Base-by-base conservation (phyloP, 495 filamentous ascomycete species). In the Talaromyces adpressus region DNA sequence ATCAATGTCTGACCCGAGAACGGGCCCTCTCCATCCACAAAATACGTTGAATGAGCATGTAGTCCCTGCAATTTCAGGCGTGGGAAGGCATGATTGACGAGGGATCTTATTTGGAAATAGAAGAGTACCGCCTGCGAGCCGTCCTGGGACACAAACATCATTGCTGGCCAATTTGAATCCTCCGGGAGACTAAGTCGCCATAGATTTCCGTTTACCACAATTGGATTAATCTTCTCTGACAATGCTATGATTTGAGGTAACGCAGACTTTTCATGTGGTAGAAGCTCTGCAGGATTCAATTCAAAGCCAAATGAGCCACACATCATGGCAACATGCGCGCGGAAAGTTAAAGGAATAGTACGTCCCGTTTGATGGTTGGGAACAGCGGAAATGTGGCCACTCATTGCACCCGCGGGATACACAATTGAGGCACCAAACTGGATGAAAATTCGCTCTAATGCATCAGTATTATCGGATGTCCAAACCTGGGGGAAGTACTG, bases 401-500 rank as follows among this genome's bases (percentile, higher is more conserved):
- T 81, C 81, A 85, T 85, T 0, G 82, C 74, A 14, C 77, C 80
- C 0, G 82, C 75, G 0, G 83, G 83, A 68, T 84, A 85, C 0
- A 73, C 81, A 14, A 82, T 72, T 0, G 81, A 83, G 1, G 79
- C 82, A 7, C 83, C 83, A 41, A 84, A 69, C 34, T 85, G 82
- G 64, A 85, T 85, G n/a, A 71, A 68, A 25, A 85, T 71, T 14
- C 82, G 77, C 51, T 81, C 75, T 1, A 82, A 66, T 3, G 75
- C 82, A 61, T 85, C 82, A 18, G 81, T 85, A 65, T 85, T 73
- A 45, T 85, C 83, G 0, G 79, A 82, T 0, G 83, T 82, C 83
- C 83, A 85, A 66, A 79, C 77, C 66, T 85, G 83, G 0, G 83
- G 81, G 76, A 81, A 84, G 66, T 79, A 85, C 54, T 84, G 80